A percentile compares a stretch with the other conserved stretches of the same genome.
These are phyloP conservation scores for Paspalum notatum DNA, from an alignment of 176 grass and related monocot species.

Conservation along the genomic window DNA sequence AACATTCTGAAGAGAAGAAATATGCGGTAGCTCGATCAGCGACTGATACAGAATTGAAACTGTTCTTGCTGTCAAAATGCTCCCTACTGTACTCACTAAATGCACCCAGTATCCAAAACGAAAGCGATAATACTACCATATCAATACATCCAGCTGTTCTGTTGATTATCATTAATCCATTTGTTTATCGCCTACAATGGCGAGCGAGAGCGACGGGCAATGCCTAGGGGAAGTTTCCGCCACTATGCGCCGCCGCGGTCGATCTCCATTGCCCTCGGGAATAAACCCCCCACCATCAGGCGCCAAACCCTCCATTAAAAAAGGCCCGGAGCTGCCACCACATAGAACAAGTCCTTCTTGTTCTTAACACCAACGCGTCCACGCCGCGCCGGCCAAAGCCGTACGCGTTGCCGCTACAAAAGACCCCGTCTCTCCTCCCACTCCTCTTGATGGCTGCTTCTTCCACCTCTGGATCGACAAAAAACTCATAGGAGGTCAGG, in stretches of 20 bases:
- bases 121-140: not conserved
- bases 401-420: conserved; percentile 2
- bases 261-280: conserved; percentile 26
- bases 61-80: conserved; percentile 21
- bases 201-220: conserved; percentile 39
- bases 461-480: conserved; percentile 11
- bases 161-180: conserved; percentile 40
- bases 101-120: not conserved
- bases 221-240: conserved; percentile 43
- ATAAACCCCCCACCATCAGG: conserved; percentile 25
- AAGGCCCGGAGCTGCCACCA: conserved; percentile 8
- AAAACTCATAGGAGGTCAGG: conserved; percentile 13
- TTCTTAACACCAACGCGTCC: conserved; percentile 67
- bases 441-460: conserved; percentile 48
- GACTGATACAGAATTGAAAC: not conserved
- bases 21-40: not conserved
- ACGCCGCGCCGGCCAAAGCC: conserved; percentile 53
- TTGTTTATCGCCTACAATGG: conserved; percentile 41
- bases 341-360: conserved; percentile 69
- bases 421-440: conserved; percentile 20
- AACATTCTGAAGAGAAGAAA: conserved; percentile 15
- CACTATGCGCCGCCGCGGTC: conserved; percentile 31
- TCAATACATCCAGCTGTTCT: conserved; percentile 30
- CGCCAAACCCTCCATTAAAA: conserved; percentile 41
- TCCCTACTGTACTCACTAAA: not conserved